Evolutionary conservation across 1,139 yeast genomes (phyloP).

Genomic region (Meyerozyma carpophila): DNA sequence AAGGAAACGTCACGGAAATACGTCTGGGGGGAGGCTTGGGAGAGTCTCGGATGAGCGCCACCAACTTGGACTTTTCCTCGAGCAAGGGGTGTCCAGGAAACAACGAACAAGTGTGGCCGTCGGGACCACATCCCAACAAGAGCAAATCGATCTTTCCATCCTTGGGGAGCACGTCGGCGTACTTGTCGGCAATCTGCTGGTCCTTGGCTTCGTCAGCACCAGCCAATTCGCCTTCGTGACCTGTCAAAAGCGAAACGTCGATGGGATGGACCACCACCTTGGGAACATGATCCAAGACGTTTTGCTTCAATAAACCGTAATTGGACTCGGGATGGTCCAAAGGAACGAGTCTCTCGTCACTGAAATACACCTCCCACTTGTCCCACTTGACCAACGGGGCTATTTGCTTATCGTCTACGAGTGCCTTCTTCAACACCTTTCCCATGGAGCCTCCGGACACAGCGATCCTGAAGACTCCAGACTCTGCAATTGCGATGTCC

Average conservation of each 20-base stretch:
- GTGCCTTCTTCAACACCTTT: constrained; percentile 64
- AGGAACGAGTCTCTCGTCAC: constrained; percentile 71
- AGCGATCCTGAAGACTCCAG: constrained; percentile 61
- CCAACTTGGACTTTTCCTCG: constrained; percentile 30
- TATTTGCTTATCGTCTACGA: constrained; percentile 52
- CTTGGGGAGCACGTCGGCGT: constrained; percentile 41
- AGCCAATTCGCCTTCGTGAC: constrained; percentile 38
- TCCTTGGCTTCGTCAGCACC: constrained; percentile 37
- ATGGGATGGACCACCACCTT: constrained; percentile 39
- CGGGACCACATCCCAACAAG: constrained; percentile 74
- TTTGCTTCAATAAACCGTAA: constrained; percentile 55
- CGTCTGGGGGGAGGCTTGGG: constrained; percentile 80
- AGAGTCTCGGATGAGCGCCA: constrained; percentile 50
- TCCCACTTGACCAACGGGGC: constrained; percentile 51
- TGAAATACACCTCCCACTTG: constrained; percentile 66
- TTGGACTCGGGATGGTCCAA: constrained; percentile 63
- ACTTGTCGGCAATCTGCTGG: constrained; percentile 44
- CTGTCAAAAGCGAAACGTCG: constrained; percentile 42
- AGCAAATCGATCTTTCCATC: constrained; percentile 47
- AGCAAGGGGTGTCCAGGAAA: constrained; percentile 57
- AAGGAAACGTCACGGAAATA: constrained; percentile 66
- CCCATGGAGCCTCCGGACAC: constrained; percentile 89
- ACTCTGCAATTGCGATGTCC: constrained; percentile 39
- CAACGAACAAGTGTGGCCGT: constrained; percentile 75
- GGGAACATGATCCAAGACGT: constrained; percentile 50